Base-by-base conservation (phyloP, 768 basidiomycete genomes). In the Lactarius hengduanensis region DNA sequence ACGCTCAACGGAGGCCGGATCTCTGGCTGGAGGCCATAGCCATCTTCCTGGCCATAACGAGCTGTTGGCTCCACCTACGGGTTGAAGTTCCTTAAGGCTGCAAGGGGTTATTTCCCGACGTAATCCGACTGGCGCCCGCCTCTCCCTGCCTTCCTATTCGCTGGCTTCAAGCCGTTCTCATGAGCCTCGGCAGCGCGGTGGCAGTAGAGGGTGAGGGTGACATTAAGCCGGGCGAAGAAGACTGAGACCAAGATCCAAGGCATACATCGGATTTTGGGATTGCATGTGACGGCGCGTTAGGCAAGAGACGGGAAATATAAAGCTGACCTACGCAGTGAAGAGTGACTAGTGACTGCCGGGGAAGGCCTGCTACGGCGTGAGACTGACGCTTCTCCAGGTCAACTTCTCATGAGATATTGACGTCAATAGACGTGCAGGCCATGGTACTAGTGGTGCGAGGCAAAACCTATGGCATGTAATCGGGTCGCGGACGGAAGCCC, bases 401-500 rank as follows among this genome's bases (percentile, higher is more conserved):
- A 53, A 58, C 41, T 16, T 15, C 45, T 34, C 22, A 40, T 58
- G 36, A 41, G 38, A 53, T 18, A 54, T 62, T 59, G 61, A 62
- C 65, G 62, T 62, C 61, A 43, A 11, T 53, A 30, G 38, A 28
- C 58, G 53, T 38, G 53, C 41, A 41, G 47, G 61, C 36, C n/a
- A 41, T 57, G 61, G 56, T 30, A 67, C 50, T 40, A 6, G 36
- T 63, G 58, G 11, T 41, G 43, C 54, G 41, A 63, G 66, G 66
- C 58, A 43, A 55, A 38, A 20, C 50, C 50, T 34, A 22, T 10
- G 18, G 55, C 47, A 50, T 58, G 56, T 41, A 58, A 40, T n/a
- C n/a, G 53, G 11, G 45, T 62, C 45, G 41, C 55, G 13, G 43
- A 40, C 36, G 55, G 65, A 36, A 34, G 50, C 22, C 57, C 53